phyloP scores from a whole-genome alignment of 306 rosid genomes.

The Fragaria nilgerrensis region DNA sequence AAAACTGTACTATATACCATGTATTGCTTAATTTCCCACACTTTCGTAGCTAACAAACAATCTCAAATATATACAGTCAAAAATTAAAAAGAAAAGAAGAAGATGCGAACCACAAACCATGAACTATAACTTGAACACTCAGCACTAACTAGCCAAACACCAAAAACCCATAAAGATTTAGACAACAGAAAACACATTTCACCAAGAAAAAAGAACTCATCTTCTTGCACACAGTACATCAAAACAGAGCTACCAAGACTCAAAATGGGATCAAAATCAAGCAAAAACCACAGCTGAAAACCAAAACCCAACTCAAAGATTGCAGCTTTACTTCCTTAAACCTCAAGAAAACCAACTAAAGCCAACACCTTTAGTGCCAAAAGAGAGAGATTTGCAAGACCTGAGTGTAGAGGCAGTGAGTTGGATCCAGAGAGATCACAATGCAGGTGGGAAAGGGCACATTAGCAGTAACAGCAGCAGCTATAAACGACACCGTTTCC shows the following conservation, averaged over 20 bases:
- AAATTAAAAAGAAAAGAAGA: background rate
- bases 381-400: slow-evolving; percentile 22
- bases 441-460: slow-evolving; percentile 25
- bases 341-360: background rate
- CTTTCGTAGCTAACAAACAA: slow-evolving; percentile 26
- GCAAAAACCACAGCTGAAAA: slow-evolving; percentile 12
- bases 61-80: background rate
- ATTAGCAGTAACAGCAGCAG: slow-evolving; percentile 19
- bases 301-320: slow-evolving; percentile 5
- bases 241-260: background rate
- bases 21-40: slow-evolving; percentile 22
- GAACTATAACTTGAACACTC: background rate
- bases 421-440: slow-evolving; percentile 56
- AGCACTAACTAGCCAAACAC: background rate
- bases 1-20: background rate
- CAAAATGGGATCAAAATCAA: slow-evolving; percentile 11
- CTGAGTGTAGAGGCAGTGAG: slow-evolving; percentile 30
- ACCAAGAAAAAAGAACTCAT: background rate
- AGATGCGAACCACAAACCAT: background rate
- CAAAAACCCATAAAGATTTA: slow-evolving; percentile 12
- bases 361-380: background rate
- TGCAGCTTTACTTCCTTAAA: background rate
- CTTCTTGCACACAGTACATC: background rate
- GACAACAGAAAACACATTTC: background rate
- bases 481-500: slow-evolving; percentile 54